Evolutionary conservation across 345 rosid genomes (phyloP), one percentile per base, ranked within the genome.

Genomic region (Sisymbrium irio): DNA sequence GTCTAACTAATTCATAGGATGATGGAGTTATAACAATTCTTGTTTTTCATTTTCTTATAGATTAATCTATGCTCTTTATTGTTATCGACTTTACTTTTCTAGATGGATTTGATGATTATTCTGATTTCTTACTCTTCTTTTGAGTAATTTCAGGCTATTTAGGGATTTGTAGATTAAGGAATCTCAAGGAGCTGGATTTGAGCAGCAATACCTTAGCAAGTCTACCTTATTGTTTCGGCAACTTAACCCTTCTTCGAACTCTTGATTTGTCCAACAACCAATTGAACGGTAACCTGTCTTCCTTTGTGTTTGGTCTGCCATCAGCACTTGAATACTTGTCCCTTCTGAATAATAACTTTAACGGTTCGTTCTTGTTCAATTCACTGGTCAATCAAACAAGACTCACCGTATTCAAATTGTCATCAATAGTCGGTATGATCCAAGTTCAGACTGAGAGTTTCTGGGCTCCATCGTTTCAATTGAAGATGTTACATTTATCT

Each of bases 391-490:
- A 42, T 46, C 74, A 68, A 9, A 49, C 64, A 42, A 75, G 45
- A 17, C 79, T 75, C 56, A 46, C 15, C 1, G 74, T 68, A 33
- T 41, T 75, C 12, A 13, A 0, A 7, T 3, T 62, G 33, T 42
- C 70, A 64, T 51, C 70, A 11, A 20, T 4, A 12, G 13, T 10
- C 32, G 63, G 70, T 54, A 20, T 3, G 55, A 53, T 73, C 44
- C 56, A 73, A 63, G 18, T 12, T 28, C 27, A 37, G 17, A 6
- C 18, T n/a, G 65, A 64, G 62, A 54, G 6, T 12, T 49, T 13
- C 0, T 75, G 74, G 79, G 3, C 20, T 75, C 74, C 79, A 4
- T 20, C 3, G 5, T 62, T 75, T 45, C 79, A 68, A 32, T 2
- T 75, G 22, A 62, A 75, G 69, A 8, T 41, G 0, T 13, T 75